These are phyloP conservation scores for Trichoderma atrobrunneum DNA, from an alignment of 2,329 filamentous ascomycete genomes.

Conservation along the genomic window DNA sequence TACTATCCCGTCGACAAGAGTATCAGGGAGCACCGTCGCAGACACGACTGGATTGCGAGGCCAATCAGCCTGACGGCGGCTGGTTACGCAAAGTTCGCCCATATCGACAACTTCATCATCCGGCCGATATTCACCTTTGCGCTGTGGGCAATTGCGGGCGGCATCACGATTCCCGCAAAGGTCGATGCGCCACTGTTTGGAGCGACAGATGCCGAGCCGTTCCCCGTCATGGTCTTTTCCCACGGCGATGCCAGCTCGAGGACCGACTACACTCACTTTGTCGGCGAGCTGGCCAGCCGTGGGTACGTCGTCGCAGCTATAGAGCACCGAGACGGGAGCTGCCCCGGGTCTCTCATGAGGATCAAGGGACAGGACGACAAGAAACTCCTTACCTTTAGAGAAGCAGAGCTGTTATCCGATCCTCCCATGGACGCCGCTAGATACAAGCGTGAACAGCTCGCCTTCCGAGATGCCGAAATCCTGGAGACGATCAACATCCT, in stretches of 20 bases:
- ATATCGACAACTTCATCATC: slow-evolving; percentile 42
- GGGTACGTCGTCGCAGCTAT: slow-evolving; percentile 49
- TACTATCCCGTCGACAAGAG: slow-evolving; percentile 45
- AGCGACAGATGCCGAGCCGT: slow-evolving; percentile 22
- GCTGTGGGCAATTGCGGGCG: slow-evolving; percentile 42
- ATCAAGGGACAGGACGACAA: slow-evolving; percentile 31
- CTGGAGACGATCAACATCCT: slow-evolving; percentile 44
- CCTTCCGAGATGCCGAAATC: slow-evolving; percentile 51
- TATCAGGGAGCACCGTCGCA: slow-evolving; percentile 26
- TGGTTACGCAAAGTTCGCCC: slow-evolving; percentile 47
- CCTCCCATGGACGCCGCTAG: slow-evolving; percentile 35
- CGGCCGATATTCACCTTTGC: slow-evolving; percentile 43
- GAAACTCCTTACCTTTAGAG: slow-evolving; percentile 35
- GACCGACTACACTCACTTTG: slow-evolving; percentile 52
- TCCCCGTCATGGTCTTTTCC: slow-evolving; percentile 50
- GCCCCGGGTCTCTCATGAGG: slow-evolving; percentile 43
- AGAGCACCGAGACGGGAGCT: slow-evolving; percentile 53
- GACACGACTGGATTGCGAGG: slow-evolving; percentile 45
- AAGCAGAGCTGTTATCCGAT: slow-evolving; percentile 33
- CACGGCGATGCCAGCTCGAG: slow-evolving; percentile 51
- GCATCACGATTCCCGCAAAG: slow-evolving; percentile 46
- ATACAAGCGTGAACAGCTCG: slow-evolving; percentile 47
- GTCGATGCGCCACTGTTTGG: slow-evolving; percentile 44
- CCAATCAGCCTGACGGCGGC: slow-evolving; percentile 44
- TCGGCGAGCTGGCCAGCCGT: slow-evolving; percentile 49